Conservation (phyloP, 495 filamentous ascomycete genomes). For the Aspergillus campestris region DNA sequence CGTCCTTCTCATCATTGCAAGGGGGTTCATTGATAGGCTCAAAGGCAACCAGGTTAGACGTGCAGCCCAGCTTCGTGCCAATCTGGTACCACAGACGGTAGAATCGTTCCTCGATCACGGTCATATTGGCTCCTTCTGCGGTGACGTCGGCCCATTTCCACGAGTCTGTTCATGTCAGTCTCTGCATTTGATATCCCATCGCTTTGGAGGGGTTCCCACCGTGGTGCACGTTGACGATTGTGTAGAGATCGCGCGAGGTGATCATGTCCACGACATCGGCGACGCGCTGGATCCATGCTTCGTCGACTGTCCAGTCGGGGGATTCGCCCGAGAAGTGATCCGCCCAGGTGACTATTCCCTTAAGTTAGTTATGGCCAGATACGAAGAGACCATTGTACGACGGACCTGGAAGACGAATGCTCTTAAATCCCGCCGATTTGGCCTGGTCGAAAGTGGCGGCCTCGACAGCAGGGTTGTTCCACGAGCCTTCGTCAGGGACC, state of each 20-base stretch:
- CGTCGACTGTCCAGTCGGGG: slow-evolving; percentile 46
- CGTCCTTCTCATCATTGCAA: slow-evolving; percentile 42
- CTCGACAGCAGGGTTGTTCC: slow-evolving; percentile 47
- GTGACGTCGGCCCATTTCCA: slow-evolving; percentile 54
- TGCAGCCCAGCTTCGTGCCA: slow-evolving; percentile 45
- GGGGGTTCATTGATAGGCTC: slow-evolving; percentile 56
- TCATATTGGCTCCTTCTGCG: slow-evolving; percentile 34
- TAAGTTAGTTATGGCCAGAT: too few species aligned
- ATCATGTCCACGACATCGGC: slow-evolving; percentile 50
- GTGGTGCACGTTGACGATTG: slow-evolving; percentile 53
- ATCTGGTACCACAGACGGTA: slow-evolving; percentile 52
- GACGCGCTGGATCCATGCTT: slow-evolving; percentile 51
- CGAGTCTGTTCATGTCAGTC: slow-evolving; percentile 26
- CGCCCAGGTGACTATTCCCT: slow-evolving; percentile 52
- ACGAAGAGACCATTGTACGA: too few species aligned
- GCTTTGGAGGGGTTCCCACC: slow-evolving; percentile 14
- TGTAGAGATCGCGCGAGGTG: slow-evolving; percentile 41
- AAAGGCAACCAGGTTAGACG: slow-evolving; percentile 46
- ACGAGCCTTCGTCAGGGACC: slow-evolving; percentile 47
- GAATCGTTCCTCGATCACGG: slow-evolving; percentile 49
- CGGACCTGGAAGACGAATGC: slow-evolving; percentile 50
- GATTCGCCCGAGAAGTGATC: slow-evolving; percentile 45
- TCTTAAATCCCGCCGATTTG: slow-evolving; percentile 48
- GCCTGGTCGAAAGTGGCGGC: slow-evolving; percentile 42
- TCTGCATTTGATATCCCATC: too few species aligned